phyloP scores from a whole-genome alignment of 2,329 filamentous ascomycete species.

The Fusarium buxicola region DNA sequence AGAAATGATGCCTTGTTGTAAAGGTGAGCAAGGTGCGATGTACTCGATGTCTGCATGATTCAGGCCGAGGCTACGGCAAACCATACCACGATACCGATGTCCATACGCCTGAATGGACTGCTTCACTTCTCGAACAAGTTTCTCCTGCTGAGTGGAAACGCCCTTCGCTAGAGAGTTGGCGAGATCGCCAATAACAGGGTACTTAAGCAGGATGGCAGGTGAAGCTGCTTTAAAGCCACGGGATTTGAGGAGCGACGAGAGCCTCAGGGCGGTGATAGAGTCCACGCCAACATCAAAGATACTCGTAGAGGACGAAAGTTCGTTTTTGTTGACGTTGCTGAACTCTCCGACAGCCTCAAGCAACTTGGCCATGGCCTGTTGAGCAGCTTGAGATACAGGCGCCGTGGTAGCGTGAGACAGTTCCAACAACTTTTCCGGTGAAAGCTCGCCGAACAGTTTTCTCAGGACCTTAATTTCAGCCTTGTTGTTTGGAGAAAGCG shows the following conservation, averaged over 20 bases:
- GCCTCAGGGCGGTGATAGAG: slow-evolving; percentile 82
- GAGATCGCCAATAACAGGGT: slow-evolving; percentile 64
- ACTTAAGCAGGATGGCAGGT: slow-evolving; percentile 75
- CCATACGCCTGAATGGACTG: slow-evolving; percentile 73
- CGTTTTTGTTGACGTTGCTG: slow-evolving; percentile 55
- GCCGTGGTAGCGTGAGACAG: slow-evolving; percentile 54
- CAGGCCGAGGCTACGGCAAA: slow-evolving; percentile 65
- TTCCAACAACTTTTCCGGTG: slow-evolving; percentile 69
- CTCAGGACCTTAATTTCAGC: slow-evolving; percentile 79
- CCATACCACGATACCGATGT: slow-evolving; percentile 67
- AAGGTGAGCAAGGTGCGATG: slow-evolving; percentile 83
- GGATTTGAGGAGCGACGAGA: slow-evolving; percentile 73
- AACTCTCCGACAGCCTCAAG: slow-evolving; percentile 66
- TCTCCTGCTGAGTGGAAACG: slow-evolving; percentile 20
- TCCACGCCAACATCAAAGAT: slow-evolving; percentile 90
- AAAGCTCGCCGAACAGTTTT: slow-evolving; percentile 71
- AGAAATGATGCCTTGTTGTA: slow-evolving; percentile 89
- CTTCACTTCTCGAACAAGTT: slow-evolving; percentile 59
- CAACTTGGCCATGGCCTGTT: slow-evolving; percentile 60
- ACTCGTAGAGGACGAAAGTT: slow-evolving; percentile 68
- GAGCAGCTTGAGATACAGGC: slow-evolving; percentile 47
- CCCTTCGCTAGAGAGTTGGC: slow-evolving; percentile 50
- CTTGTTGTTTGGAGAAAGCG: slow-evolving; percentile 91
- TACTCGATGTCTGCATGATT: slow-evolving; percentile 70
- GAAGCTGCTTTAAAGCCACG: slow-evolving; percentile 70